Evolutionary conservation across 441 rosid genomes (phyloP).

Genomic region (Populus hybrid): DNA sequence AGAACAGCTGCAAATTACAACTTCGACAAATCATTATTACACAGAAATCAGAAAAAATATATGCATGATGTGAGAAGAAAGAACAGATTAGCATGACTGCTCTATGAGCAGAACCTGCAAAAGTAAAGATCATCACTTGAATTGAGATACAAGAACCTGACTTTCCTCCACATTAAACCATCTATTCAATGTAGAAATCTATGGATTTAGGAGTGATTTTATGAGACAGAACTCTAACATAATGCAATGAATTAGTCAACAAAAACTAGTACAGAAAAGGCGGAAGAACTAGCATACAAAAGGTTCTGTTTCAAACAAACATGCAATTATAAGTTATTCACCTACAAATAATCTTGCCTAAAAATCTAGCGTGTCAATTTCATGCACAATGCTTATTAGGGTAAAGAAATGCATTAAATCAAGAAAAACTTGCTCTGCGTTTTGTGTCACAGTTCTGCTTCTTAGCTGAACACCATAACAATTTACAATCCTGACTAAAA

Average conservation of each 20-base stretch:
- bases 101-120: neutral
- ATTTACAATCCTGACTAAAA: neutral
- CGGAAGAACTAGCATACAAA: neutral
- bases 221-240: neutral
- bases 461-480: neutral
- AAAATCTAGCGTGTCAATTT: neutral
- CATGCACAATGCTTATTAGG: neutral
- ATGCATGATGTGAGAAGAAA: neutral
- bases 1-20: neutral
- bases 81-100: neutral
- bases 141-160: neutral
- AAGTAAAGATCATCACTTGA: neutral
- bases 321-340: neutral
- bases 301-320: neutral
- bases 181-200: neutral
- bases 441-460: neutral
- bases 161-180: neutral
- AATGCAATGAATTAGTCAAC: slow-evolving; percentile 1
- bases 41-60: neutral
- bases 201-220: neutral
- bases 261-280: neutral
- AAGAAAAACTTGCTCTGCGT: neutral
- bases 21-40: neutral
- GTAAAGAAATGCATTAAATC: neutral
- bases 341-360: neutral